Base-by-base conservation (phyloP, 1,284 basidiomycete genomes). In the Naganishia cerealis region DNA sequence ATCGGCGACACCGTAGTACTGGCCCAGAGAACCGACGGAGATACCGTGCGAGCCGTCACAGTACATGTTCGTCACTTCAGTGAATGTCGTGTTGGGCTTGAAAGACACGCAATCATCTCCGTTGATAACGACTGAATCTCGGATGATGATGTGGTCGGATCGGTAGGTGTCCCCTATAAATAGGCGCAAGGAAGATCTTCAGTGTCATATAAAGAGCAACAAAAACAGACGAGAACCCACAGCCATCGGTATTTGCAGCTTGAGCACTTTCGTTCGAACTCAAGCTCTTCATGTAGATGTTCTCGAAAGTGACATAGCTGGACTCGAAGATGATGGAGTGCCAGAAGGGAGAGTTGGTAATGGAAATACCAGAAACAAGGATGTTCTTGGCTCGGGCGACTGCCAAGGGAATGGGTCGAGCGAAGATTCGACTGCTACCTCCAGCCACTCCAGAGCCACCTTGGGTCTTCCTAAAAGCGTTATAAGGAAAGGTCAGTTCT, bases 71-170 rank as follows among this genome's bases (percentile, higher is more conserved):
- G 83, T 81, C 10, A 88, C 86, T 10, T 85, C 70, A 67, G 87
- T 83, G 72, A 87, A 85, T 0, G 87, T 88, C 1, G 74, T 81
- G 83, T 87, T 88, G 3, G 87, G 85, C 76, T 88, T 88, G 82
- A 89, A 88, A 5, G 83, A 83, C 39, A 88, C 85, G 74, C 86
- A 89, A 75, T 87, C 85, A 70, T 86, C 87, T 4, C 85, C 86
- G 65, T 71, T 70, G 66, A 66, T 66, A 29, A 70, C 55, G 85
- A 73, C 72, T 43, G 73, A 75, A 71, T 76, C 72, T 57, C 71
- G 69, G 48, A 75, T 73, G 53, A 71, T 71, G 40, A 75, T 72
- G 59, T 74, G 71, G 58, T 59, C 69, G 16, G 72, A 74, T 48
- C 86, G 83, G 74, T 88, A 88, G 33, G 86, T 84, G 72, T 88